These are phyloP conservation scores for Arxiozyma slooffiae DNA, from an alignment of 1,139 yeast species.

Conservation along the genomic window DNA sequence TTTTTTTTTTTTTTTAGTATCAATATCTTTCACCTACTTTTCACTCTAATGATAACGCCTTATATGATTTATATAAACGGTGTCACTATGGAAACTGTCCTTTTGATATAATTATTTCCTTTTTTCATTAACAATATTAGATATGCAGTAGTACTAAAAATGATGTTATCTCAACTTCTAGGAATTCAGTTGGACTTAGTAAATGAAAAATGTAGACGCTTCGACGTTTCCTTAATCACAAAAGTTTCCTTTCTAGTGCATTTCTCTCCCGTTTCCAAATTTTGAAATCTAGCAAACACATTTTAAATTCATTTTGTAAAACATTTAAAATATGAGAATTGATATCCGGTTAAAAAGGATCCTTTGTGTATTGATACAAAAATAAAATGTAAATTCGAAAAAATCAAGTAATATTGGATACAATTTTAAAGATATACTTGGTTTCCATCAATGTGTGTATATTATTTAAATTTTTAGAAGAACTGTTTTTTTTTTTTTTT, in stretches of 20 bases:
- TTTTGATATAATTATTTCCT: conserved; percentile 18
- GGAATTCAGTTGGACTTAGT: conserved; percentile 56
- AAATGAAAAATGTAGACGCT: conserved; percentile 72
- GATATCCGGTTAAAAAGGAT: conserved; percentile 70
- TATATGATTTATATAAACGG: conserved; percentile 13
- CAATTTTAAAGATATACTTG: conserved; percentile 58
- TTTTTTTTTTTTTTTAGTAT: neutral
- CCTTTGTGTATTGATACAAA: conserved; percentile 73
- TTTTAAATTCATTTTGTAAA: conserved; percentile 46
- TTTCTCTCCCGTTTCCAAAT: conserved; percentile 49
- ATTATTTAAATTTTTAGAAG: neutral
- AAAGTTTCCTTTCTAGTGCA: conserved; percentile 89
- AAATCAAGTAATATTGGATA: conserved; percentile 89
- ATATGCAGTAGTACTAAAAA: conserved; percentile 91
- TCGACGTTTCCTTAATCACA: conserved; percentile 76
- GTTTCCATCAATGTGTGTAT: neutral
- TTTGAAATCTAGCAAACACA: conserved; percentile 75
- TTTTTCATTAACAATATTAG: conserved; percentile 57
- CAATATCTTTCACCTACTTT: neutral
- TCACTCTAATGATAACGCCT: conserved; percentile 6
- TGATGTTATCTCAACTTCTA: conserved; percentile 42
- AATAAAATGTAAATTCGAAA: conserved; percentile 79
- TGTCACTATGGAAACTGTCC: conserved; percentile 16
- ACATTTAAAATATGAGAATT: conserved; percentile 57
- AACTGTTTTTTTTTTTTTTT: too few species aligned